Conservation (phyloP, 2,329 filamentous ascomycete genomes). For the Neoscytalidium dimidiatum region DNA sequence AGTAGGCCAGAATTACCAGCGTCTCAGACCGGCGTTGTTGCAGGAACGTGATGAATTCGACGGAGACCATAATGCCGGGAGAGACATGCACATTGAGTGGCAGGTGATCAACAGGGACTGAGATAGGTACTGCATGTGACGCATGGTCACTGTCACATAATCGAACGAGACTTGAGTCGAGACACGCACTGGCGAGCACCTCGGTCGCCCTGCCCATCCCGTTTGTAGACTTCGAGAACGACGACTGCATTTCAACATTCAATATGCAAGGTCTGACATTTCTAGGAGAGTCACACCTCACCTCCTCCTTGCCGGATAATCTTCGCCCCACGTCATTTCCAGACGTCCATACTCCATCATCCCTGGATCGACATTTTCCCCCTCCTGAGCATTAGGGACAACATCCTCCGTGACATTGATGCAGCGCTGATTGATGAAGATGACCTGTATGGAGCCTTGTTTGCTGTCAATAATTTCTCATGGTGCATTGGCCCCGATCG, state of each 20-base stretch:
- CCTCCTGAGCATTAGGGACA: conserved; percentile 43
- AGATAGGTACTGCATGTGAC: neutral
- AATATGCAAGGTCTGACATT: neutral
- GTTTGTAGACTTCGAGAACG: neutral
- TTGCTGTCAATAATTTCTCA: conserved; percentile 17
- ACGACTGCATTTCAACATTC: neutral
- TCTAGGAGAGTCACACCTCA: neutral
- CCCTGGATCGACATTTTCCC: conserved; percentile 43
- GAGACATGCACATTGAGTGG: neutral
- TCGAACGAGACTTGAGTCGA: neutral
- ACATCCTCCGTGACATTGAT: conserved; percentile 39
- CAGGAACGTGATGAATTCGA: neutral
- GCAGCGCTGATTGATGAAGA: conserved; percentile 24
- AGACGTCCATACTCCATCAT: conserved; percentile 42
- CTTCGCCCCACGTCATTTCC: conserved; percentile 43
- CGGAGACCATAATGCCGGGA: neutral
- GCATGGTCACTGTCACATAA: neutral
- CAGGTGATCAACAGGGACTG: neutral
- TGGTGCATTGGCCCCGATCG: conserved; percentile 39
- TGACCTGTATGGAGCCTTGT: neutral
- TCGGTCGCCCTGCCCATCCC: neutral
- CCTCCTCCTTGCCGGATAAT: neutral
- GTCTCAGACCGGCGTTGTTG: neutral
- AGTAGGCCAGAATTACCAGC: neutral
- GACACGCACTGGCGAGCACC: neutral